These are phyloP conservation scores for Septoria linicola DNA, from an alignment of 2,329 filamentous ascomycete species.

Conservation along the genomic window DNA sequence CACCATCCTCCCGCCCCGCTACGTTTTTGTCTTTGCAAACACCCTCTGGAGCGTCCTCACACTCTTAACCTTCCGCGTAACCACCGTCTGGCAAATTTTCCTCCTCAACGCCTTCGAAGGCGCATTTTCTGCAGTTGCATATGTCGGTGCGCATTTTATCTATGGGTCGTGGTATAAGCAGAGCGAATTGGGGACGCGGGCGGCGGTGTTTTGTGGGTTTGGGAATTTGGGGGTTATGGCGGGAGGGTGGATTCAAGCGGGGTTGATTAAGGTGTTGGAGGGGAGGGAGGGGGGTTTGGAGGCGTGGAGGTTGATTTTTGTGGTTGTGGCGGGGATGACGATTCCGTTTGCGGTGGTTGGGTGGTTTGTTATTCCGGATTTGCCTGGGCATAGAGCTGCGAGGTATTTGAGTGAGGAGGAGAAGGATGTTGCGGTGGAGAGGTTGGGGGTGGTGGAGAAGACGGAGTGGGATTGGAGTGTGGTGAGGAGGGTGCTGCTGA, in stretches of 20 bases:
- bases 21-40: slow-evolving; percentile 47
- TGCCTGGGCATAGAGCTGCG: slow-evolving; percentile 44
- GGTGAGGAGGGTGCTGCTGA: slow-evolving; percentile 40
- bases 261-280: slow-evolving; percentile 40
- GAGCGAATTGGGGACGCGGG: slow-evolving; percentile 44
- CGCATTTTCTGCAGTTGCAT: slow-evolving; percentile 46
- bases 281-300: slow-evolving; percentile 39
- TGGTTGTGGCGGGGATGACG: slow-evolving; percentile 46
- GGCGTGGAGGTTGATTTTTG: slow-evolving; percentile 48
- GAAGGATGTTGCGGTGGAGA: slow-evolving; percentile 40
- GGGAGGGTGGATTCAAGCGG: slow-evolving; percentile 49
- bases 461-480: slow-evolving; percentile 32
- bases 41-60: slow-evolving; percentile 48
- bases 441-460: slow-evolving; percentile 38
- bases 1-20: slow-evolving; percentile 42
- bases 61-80: slow-evolving; percentile 45
- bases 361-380: slow-evolving; percentile 48
- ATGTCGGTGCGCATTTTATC: slow-evolving; percentile 47
- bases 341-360: slow-evolving; percentile 46
- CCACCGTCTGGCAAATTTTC: slow-evolving; percentile 47
- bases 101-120: slow-evolving; percentile 48
- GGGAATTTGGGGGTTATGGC: slow-evolving; percentile 48
- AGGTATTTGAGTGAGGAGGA: slow-evolving; percentile 43
- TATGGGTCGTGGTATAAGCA: slow-evolving; percentile 49
- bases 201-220: slow-evolving; percentile 46